Base-by-base conservation (phyloP, 331 rosid species). In the Cydonia oblonga region DNA sequence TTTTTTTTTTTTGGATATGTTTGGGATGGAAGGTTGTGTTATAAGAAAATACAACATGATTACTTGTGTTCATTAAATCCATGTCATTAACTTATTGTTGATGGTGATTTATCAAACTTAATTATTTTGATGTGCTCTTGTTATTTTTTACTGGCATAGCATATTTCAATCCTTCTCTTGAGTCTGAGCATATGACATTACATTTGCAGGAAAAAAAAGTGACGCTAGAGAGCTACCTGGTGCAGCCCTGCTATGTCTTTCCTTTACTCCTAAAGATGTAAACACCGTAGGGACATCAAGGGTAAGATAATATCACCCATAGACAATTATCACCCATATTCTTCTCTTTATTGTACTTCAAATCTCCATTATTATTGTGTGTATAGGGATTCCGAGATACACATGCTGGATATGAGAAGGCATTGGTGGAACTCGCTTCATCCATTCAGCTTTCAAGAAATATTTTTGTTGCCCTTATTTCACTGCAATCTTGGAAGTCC, bases 361-460 rank as follows among this genome's bases (percentile, higher is more conserved):
- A 24, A 56, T 78, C 75, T 82, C 53, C 53, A 16, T 84, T 72
- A 64, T 52, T 74, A 58, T 46, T 57, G 62, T 28, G 52, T 70
- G 70, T 79, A 69, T 79, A 91, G 97, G 86, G 85, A 76, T 75
- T 78, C 78, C 78, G 73, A 71, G 88, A 84, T 78, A 81, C 86
- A 62, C 96, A 87, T 70, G 77, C 92, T 74, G 89, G 74, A 78
- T 93, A 85, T 86, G 88, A 76, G 84, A 83, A 85, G 72, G 88
- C 92, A 61, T 76, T 89, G 76, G 83, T 78, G 76, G 96, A 91
- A 86, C 75, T 89, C 54, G 89, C 97, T 30, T 78, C 86, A 66
- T 88, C 98, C 75, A 92, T 93, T 81, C 92, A 89, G 79, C 96
- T 93, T 54, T 91, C 96, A 38, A 88, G 98, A 85, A 91, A 89